A percentile compares a stretch with the other conserved stretches of the same genome.
phyloP scores from a whole-genome alignment of 495 filamentous ascomycete species.

The Tuber umbilicatum region DNA sequence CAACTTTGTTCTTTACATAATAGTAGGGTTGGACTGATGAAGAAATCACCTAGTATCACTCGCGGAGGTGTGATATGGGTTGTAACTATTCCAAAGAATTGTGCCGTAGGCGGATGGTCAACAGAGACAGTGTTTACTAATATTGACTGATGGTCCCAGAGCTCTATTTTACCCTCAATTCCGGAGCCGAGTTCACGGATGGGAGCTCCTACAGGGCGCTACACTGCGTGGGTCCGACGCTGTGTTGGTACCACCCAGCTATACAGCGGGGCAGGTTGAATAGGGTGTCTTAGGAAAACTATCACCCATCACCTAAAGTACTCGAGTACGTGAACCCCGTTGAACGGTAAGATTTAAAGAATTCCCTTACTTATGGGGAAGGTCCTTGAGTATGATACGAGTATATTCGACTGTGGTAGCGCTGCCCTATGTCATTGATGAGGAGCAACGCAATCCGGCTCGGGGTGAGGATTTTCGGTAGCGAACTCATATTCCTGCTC shows the following conservation, averaged over 20 bases:
- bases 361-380: neutral
- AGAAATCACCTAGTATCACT: neutral
- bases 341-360: neutral
- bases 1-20: no score
- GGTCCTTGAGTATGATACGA: no score
- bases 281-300: neutral
- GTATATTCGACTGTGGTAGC: neutral
- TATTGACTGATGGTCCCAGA: neutral
- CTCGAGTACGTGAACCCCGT: neutral
- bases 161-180: neutral
- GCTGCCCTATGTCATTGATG: neutral
- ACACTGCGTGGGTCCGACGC: neutral
- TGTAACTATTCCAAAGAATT: neutral
- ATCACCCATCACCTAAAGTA: neutral
- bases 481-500: neutral
- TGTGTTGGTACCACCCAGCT: neutral
- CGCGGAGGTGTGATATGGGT: no score
- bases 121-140: no score
- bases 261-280: neutral
- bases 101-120: no score
- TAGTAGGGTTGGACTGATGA: neutral
- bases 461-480: neutral
- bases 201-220: neutral
- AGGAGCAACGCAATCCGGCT: neutral
- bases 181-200: neutral